Percentiles rank a stretch among this genome's conserved stretches.
Conservation (phyloP, 495 filamentous ascomycete genomes). For the Xanthoparmelia taractica region DNA sequence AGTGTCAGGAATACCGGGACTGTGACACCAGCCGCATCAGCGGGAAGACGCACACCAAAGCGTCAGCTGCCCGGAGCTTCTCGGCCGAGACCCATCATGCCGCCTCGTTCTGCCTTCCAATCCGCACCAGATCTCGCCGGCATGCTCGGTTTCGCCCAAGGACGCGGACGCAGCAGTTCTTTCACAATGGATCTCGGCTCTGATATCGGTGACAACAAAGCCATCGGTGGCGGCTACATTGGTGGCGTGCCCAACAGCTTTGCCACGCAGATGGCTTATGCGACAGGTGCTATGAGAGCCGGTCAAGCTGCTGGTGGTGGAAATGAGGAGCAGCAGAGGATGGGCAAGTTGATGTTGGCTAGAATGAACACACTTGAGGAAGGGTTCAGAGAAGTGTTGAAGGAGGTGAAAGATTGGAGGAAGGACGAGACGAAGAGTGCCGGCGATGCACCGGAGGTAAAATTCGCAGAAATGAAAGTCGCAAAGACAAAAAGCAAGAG, state of each 20-base stretch:
- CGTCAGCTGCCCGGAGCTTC: slow-evolving; percentile 27
- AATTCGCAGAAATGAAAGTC: slow-evolving; percentile 7
- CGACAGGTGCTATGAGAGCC: slow-evolving; percentile 44
- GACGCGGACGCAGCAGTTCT: slow-evolving; percentile 40
- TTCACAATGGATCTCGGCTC: slow-evolving; percentile 62
- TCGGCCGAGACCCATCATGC: slow-evolving; percentile 46
- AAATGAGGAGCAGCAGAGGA: slow-evolving; percentile 56
- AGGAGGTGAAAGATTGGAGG: slow-evolving; percentile 66
- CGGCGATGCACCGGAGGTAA: slow-evolving; percentile 11
- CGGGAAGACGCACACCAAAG: slow-evolving; percentile 42
- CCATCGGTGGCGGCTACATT: slow-evolving; percentile 43
- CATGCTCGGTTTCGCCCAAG: slow-evolving; percentile 36
- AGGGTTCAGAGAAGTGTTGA: slow-evolving; percentile 71
- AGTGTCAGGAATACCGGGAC: slow-evolving; percentile 42
- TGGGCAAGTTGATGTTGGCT: slow-evolving; percentile 78
- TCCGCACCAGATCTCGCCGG: slow-evolving; percentile 45
- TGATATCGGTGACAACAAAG: slow-evolving; percentile 63
- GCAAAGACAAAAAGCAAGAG: slow-evolving; percentile 4
- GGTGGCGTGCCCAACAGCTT: slow-evolving; percentile 66
- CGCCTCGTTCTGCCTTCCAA: slow-evolving; percentile 43
- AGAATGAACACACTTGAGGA: slow-evolving; percentile 88
- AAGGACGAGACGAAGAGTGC: slow-evolving; percentile 24
- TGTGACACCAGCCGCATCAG: slow-evolving; percentile 36
- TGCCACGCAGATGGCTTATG: slow-evolving; percentile 69
- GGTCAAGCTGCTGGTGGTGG: slow-evolving; percentile 28